Percentiles rank a stretch among this genome's conserved stretches.
phyloP scores from a whole-genome alignment of 2,329 filamentous ascomycete species.

The Cytospora chrysosperma region DNA sequence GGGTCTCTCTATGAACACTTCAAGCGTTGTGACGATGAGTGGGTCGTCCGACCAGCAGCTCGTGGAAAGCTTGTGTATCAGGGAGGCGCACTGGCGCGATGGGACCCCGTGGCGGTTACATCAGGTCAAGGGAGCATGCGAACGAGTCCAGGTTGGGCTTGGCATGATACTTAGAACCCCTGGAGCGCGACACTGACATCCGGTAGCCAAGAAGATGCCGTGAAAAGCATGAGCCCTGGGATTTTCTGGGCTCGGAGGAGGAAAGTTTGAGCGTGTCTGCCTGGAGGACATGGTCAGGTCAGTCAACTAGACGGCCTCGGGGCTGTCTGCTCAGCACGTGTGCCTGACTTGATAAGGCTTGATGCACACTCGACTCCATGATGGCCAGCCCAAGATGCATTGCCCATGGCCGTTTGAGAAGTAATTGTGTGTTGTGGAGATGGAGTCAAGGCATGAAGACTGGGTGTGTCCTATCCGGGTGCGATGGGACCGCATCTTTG shows the following conservation, averaged over 20 bases:
- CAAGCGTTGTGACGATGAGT: constrained; percentile 6
- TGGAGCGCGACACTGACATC: not conserved
- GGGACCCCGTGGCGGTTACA: constrained; percentile 10
- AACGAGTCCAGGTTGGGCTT: not conserved
- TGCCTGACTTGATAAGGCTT: too few relatives aligned
- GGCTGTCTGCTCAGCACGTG: too few relatives aligned
- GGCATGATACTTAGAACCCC: constrained; percentile 8
- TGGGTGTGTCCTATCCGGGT: not conserved
- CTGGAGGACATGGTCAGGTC: not conserved
- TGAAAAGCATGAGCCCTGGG: not conserved
- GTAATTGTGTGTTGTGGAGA: not conserved
- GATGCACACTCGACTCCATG: too few relatives aligned
- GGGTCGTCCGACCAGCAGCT: constrained; percentile 21
- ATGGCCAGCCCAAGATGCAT: not conserved
- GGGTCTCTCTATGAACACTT: not conserved
- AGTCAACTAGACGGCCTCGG: not conserved
- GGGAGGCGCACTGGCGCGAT: constrained; percentile 8
- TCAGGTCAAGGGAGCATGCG: constrained; percentile 6
- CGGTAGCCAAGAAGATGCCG: not conserved
- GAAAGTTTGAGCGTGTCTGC: not conserved
- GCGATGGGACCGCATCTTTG: not conserved
- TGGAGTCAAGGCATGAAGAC: not conserved
- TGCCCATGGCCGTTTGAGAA: not conserved
- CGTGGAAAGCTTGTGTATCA: constrained; percentile 18
- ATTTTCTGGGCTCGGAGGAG: not conserved